phyloP scores from a whole-genome alignment of 2,329 filamentous ascomycete species.

The Exophiala calicioides region DNA sequence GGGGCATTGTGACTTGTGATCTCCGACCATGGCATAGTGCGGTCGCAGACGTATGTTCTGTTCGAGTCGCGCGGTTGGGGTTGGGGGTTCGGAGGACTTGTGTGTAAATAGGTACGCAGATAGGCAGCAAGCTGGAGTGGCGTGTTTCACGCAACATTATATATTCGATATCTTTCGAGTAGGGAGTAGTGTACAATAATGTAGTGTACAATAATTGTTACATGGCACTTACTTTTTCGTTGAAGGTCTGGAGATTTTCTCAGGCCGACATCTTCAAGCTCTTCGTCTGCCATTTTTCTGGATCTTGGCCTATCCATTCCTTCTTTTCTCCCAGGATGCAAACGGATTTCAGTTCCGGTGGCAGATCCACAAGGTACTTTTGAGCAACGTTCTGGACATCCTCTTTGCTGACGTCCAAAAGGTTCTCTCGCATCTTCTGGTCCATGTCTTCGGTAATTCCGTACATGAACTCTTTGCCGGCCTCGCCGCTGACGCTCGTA shows the following conservation, averaged over 20 bases:
- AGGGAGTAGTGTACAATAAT: conserved; percentile 29
- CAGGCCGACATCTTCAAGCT: conserved; percentile 28
- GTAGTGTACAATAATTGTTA: conserved; percentile 18
- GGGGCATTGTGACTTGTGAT: conserved; percentile 49
- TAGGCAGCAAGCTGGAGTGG: conserved; percentile 21
- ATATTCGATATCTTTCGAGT: conserved; percentile 26
- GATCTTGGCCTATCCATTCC: conserved; percentile 52
- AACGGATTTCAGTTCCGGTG: conserved; percentile 61
- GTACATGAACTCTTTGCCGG: conserved; percentile 79
- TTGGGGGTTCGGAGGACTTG: too few relatives aligned
- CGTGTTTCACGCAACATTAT: background rate
- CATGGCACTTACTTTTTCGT: conserved; percentile 14
- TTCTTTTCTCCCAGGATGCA: conserved; percentile 82
- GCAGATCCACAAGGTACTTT: conserved; percentile 71
- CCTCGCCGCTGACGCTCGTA: conserved; percentile 80
- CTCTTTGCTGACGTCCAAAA: conserved; percentile 80
- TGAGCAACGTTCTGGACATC: conserved; percentile 82
- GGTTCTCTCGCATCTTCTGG: conserved; percentile 75
- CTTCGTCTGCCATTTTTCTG: conserved; percentile 24
- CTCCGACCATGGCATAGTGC: conserved; percentile 48
- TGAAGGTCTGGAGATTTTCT: too few relatives aligned
- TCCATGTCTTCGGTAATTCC: conserved; percentile 88
- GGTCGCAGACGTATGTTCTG: conserved; percentile 55
- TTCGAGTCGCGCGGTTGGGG: conserved; percentile 51
- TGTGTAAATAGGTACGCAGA: too few relatives aligned